Evolutionary conservation across 106 monocot species (phyloP).

Genomic region (Alisma plantagoaquatica): DNA sequence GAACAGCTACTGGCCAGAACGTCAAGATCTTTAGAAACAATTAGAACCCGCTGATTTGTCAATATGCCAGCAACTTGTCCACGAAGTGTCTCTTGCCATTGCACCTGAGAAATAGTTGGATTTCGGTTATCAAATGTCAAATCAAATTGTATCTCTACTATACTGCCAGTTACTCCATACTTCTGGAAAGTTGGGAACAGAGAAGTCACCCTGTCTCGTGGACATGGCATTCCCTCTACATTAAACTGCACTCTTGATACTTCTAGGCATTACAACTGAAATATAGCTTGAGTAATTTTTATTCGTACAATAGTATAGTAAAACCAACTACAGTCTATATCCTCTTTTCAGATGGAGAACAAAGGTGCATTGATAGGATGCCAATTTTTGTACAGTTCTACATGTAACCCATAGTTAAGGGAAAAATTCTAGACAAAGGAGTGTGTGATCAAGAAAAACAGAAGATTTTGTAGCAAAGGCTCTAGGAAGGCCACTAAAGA

Average conservation of each 20-base stretch:
- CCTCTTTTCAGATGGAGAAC: too few relatives aligned
- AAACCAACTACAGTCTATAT: too few relatives aligned
- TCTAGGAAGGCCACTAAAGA: too few relatives aligned
- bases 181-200: not conserved
- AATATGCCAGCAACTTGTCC: conserved; percentile 95
- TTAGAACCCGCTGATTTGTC: conserved; percentile 71
- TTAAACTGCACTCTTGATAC: not conserved
- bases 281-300: too few relatives aligned
- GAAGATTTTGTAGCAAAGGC: too few relatives aligned
- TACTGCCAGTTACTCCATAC: not conserved
- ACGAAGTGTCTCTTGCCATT: conserved; percentile 89
- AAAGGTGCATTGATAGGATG: too few relatives aligned
- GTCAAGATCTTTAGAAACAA: conserved; percentile 84
- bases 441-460: too few relatives aligned
- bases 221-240: not conserved
- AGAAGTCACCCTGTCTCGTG: not conserved
- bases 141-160: too few relatives aligned
- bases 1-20: conserved; percentile 67
- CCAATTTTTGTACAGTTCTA: too few relatives aligned
- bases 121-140: not conserved
- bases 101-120: conserved; percentile 48
- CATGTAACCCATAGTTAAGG: too few relatives aligned
- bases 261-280: not conserved
- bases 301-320: too few relatives aligned
- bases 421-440: too few relatives aligned